Base-by-base conservation (phyloP, 2,329 filamentous ascomycete genomes). In the Botrytis pseudocinerea region DNA sequence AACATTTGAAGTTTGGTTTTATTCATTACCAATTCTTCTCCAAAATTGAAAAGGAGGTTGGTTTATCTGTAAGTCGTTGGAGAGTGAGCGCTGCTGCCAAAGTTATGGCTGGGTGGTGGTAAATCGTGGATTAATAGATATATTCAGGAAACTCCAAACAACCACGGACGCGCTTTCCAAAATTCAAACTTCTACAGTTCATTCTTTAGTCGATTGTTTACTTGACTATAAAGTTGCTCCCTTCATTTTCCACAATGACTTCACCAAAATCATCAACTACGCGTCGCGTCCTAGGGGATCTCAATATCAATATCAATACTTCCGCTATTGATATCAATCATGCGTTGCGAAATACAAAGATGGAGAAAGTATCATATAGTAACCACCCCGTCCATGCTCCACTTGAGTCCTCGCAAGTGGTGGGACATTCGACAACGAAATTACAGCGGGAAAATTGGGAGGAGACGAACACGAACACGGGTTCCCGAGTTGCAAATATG, bases 241-340 rank as follows among this genome's bases (percentile, higher is more conserved):
- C 44, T 25, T 40, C 35, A 28, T 2, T 42, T n/a, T 35, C n/a
- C n/a, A 73, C 59, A 61, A 76, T 76, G 76, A 62, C 73, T 44
- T 63, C 68, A 38, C 57, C 54, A 48, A 44, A 38, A 46, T n/a
- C 68, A 57, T 74, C 60, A 44, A 68, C 78, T 59, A 68, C 73
- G 74, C 74, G 76, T 69, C 69, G 68, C 73, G 78, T 76, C 22
- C 69, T 76, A 46, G 73, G 82, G 71, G 85, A 93, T 90, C 89
- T 98, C 94, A 82, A 98, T 98, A 69, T 73, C 18, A 77, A 78
- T 69, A 73, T 75, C n/a, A 66, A 72, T 69, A 51, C 64, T 42
- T 57, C 64, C 25, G 48, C 12, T n/a, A 38, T 28, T 57, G 35
- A 57, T 22, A 28, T 22, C 20, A n/a, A 42, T 2, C 35, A 68